Percentiles rank a stretch among this genome's conserved stretches.
These are phyloP conservation scores for Epichloe hybrida DNA, from an alignment of 2,329 filamentous ascomycete species.

Conservation along the genomic window DNA sequence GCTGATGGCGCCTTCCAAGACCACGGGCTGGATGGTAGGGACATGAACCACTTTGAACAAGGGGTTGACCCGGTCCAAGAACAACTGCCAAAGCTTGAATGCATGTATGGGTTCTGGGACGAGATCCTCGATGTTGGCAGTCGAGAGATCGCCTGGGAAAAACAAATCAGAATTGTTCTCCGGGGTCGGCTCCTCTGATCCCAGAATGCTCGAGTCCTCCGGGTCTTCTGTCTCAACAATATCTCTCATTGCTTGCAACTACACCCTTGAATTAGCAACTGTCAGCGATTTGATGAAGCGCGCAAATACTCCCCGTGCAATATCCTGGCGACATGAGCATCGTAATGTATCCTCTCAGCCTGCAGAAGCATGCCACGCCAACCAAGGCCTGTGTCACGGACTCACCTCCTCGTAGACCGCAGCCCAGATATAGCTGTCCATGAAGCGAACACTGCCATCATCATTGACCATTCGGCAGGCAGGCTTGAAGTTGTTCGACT, in stretches of 20 bases:
- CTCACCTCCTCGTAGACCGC: slow-evolving; percentile 43
- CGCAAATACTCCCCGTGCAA: background rate
- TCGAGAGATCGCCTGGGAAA: slow-evolving; percentile 27
- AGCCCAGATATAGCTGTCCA: slow-evolving; percentile 41
- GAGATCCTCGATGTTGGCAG: slow-evolving; percentile 32
- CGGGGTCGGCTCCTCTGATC: slow-evolving; percentile 35
- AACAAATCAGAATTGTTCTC: slow-evolving; percentile 40
- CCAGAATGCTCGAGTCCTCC: slow-evolving; percentile 34
- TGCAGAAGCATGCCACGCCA: background rate
- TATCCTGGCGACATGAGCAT: background rate
- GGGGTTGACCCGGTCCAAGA: slow-evolving; percentile 61
- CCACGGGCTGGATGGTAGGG: slow-evolving; percentile 50
- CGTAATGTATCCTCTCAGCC: background rate
- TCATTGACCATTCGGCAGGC: slow-evolving; percentile 41
- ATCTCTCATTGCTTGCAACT: slow-evolving; percentile 46
- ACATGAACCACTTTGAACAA: slow-evolving; percentile 60
- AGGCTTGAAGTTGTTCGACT: slow-evolving; percentile 26
- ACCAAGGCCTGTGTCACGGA: background rate
- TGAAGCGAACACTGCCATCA: slow-evolving; percentile 40
- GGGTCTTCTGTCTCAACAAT: slow-evolving; percentile 38
- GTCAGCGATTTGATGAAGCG: background rate
- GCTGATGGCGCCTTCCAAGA: slow-evolving; percentile 49
- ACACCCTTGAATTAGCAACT: slow-evolving; percentile 7
- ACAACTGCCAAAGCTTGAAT: slow-evolving; percentile 61
- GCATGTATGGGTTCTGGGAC: slow-evolving; percentile 54